A percentile compares a stretch with the other conserved stretches of the same genome.
Evolutionary conservation across 176 grass and related monocot genomes (phyloP).

Genomic region (Tuctoria greenei): DNA sequence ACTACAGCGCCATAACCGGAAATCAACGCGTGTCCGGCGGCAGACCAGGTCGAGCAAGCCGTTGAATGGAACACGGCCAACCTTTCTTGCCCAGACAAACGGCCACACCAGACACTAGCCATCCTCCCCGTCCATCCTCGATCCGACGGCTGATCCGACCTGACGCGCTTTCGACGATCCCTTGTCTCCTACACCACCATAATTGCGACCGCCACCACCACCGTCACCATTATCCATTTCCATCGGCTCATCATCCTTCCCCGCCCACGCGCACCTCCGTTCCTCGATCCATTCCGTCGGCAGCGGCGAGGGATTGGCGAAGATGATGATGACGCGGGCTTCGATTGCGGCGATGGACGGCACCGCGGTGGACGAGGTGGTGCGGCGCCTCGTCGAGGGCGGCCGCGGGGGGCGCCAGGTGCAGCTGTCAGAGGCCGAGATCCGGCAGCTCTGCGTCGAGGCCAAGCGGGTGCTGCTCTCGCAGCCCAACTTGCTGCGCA

Average conservation of each 20-base stretch:
- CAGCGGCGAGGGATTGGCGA: neutral
- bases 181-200: neutral
- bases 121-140: neutral
- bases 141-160: neutral
- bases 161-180: neutral
- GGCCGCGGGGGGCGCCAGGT: conserved; percentile 73
- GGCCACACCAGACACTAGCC: neutral
- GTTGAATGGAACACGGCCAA: neutral
- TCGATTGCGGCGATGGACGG: conserved; percentile 69
- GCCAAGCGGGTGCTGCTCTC: conserved; percentile 77
- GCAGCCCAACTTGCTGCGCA: conserved; percentile 67
- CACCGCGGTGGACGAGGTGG: conserved; percentile 65
- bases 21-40: neutral
- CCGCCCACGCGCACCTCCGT: neutral
- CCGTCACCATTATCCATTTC: neutral
- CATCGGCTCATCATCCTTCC: neutral
- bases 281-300: neutral
- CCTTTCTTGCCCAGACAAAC: neutral
- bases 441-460: conserved; percentile 94
- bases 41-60: neutral
- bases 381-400: conserved; percentile 65
- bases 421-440: conserved; percentile 87
- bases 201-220: neutral
- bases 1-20: neutral
- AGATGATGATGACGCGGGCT: conserved; percentile 84